phyloP scores from a whole-genome alignment of 208 protist species.

The Herpetomonas samuelpessoai region DNA sequence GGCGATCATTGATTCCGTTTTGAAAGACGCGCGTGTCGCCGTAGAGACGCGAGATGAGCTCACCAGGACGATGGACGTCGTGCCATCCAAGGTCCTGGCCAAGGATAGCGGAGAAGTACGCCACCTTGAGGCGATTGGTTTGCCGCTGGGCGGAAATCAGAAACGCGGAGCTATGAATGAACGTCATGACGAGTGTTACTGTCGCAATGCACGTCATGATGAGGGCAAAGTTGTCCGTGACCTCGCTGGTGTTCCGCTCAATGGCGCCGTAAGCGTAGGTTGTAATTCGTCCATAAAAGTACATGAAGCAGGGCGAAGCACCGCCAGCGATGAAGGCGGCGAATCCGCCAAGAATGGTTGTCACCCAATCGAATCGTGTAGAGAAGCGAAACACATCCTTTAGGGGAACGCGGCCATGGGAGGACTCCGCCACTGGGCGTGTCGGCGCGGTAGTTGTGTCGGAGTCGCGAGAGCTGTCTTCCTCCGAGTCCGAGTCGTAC shows the following conservation, averaged over 20 bases:
- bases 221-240: conserved; percentile 29
- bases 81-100: conserved; percentile 65
- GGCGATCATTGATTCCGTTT: conserved; percentile 53
- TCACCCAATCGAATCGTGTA: conserved; percentile 16
- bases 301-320: conserved; percentile 30
- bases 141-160: conserved; percentile 16
- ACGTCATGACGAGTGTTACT: conserved; percentile 12
- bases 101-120: conserved; percentile 40
- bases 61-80: conserved; percentile 40
- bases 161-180: conserved; percentile 18
- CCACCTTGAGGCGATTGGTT: conserved; percentile 15
- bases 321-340: conserved; percentile 31
- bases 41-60: conserved; percentile 25
- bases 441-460: not conserved
- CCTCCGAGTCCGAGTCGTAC: not conserved
- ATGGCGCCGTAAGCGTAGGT: conserved; percentile 8
- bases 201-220: conserved; percentile 35
- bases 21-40: conserved; percentile 38
- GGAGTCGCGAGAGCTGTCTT: not conserved
- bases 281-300: conserved; percentile 38
- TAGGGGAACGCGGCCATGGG: not conserved
- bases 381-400: conserved; percentile 21
- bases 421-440: not conserved
- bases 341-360: conserved; percentile 35
- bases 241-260: not conserved